Base-by-base conservation (phyloP, 2,329 filamentous ascomycete genomes). In the Nothomitra cinnamomea region DNA sequence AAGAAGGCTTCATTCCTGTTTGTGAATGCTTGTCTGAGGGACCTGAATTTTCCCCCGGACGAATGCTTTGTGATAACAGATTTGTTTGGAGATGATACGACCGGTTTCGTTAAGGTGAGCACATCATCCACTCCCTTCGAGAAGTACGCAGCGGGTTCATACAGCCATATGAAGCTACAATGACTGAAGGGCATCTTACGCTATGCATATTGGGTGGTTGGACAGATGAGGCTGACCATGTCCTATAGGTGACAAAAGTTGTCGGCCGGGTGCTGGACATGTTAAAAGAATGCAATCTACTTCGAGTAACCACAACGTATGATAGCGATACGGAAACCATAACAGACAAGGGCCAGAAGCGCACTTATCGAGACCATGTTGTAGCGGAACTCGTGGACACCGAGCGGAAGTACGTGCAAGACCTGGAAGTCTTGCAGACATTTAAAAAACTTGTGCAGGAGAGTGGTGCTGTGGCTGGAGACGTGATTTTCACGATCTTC, bases 321-420 rank as follows among this genome's bases (percentile, higher is more conserved):
- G 69, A 70, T 55, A 61, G 64, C n/a, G 59, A 60, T 38, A 72
- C 74, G 13, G 75, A 79, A 56, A 73, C 77, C 36, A 73, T 74
- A 52, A 42, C 52, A 15, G 52, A 53, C 24, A 43, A 42, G 3
- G 47, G 24, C 52, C 72, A 69, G 53, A 80, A 82, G 49, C 78
- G 81, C 54, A 80, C 79, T 1, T 78, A 86, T 64, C 83, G 88
- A 59, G 86, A 95, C 62, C 85, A 95, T 66, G 87, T 96, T 57
- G 79, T 98, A 43, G 82, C 85, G 62, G 92, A 98, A 68, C 71
- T 98, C 48, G 84, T 98, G 54, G 87, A 90, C 61, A 96, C 90
- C 1, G 92, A 98, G 68, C 82, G 92, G 57, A 95, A 95, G 68
- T 98, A 98, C 61, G 92, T 96, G 2, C 89, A 96, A 66, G 92